A percentile compares a stretch with the other conserved stretches of the same genome.
Evolutionary conservation across 208 protist species (phyloP).

Genomic region (Trypanosoma grayi): DNA sequence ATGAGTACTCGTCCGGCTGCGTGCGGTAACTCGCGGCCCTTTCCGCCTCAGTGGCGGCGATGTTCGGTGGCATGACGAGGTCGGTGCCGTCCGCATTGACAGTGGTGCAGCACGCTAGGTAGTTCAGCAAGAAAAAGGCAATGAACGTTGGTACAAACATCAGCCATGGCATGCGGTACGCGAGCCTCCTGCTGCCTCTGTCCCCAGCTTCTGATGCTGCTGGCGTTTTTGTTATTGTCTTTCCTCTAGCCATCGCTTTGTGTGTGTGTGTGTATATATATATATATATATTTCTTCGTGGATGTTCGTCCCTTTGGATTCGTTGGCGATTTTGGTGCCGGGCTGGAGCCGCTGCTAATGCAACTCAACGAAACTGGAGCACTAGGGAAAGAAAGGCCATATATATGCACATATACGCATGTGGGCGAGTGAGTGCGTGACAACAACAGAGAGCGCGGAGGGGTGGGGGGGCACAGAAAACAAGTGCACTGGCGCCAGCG

Average conservation of each 20-base stretch:
- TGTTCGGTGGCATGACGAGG: conserved; percentile 32
- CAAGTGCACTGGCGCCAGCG: no score
- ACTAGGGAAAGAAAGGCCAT: neutral
- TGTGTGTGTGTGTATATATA: neutral
- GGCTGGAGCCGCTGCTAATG: no score
- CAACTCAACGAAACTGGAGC: no score
- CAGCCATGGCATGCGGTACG: conserved; percentile 35
- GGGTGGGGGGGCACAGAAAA: no score
- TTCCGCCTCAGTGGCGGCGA: conserved; percentile 6
- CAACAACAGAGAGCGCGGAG: no score
- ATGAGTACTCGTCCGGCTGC: neutral
- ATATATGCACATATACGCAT: conserved; percentile 9
- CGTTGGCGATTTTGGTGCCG: no score
- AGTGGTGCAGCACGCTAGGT: conserved; percentile 37
- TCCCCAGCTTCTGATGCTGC: neutral
- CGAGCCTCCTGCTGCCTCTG: conserved; percentile 8
- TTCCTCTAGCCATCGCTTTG: neutral
- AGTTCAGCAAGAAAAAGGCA: conserved; percentile 61
- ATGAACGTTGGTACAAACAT: conserved; percentile 35
- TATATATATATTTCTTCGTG: conserved; percentile 25
- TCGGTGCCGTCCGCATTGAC: conserved; percentile 29
- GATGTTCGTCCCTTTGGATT: no score
- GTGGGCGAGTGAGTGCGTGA: no score
- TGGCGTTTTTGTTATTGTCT: neutral
- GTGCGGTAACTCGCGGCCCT: neutral